phyloP scores from a whole-genome alignment of 176 grass and related monocot genomes.

The Microstegium vimineum region DNA sequence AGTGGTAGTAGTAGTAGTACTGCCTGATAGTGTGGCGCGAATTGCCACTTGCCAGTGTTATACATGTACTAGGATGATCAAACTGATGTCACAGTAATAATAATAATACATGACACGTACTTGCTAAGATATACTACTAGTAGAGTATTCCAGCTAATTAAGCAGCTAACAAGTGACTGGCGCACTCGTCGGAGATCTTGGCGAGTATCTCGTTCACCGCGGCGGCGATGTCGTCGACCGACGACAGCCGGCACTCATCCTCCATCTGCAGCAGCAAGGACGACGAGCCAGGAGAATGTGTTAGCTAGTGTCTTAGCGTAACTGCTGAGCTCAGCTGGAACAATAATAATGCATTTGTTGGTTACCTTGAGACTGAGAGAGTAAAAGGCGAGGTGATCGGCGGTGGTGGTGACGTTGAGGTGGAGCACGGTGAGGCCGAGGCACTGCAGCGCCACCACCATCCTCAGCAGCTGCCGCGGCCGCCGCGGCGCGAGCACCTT shows the following conservation, averaged over 20 bases:
- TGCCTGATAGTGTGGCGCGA: conserved; percentile 23
- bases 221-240: conserved; percentile 69
- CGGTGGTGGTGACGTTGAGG: conserved; percentile 48
- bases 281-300: background rate
- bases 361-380: conserved; percentile 53
- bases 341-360: too few relatives aligned
- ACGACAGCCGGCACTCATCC: conserved; percentile 56
- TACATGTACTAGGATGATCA: conserved; percentile 17
- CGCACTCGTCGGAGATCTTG: conserved; percentile 34
- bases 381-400: conserved; percentile 32
- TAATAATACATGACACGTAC: background rate
- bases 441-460: conserved; percentile 44
- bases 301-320: background rate
- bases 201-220: conserved; percentile 60
- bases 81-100: background rate
- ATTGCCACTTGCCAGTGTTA: background rate
- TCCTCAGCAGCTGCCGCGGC: conserved; percentile 67
- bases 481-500: conserved; percentile 57
- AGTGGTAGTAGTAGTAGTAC: background rate
- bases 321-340: background rate
- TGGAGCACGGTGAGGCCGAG: conserved; percentile 55
- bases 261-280: conserved; percentile 40
- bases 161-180: background rate
- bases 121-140: background rate
- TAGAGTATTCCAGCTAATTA: background rate